phyloP scores from a whole-genome alignment of 2,329 filamentous ascomycete genomes.

The Colletotrichum lentis region DNA sequence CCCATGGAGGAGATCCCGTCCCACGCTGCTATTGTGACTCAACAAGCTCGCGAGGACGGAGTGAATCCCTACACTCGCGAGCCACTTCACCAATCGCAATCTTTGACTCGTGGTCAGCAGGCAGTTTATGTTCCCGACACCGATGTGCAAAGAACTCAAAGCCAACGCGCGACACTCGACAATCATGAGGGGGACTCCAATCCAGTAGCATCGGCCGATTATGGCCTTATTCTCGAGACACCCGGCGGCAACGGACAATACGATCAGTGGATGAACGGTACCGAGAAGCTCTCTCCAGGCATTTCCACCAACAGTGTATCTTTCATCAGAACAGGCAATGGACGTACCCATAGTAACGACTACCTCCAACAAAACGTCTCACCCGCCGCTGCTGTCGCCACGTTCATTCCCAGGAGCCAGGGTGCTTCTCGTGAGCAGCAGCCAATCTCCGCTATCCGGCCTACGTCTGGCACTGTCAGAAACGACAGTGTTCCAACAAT shows the following conservation, averaged over 20 bases:
- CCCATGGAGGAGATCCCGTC: constrained; percentile 60
- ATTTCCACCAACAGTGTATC: background rate
- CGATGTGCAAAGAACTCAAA: constrained; percentile 21
- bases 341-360: background rate
- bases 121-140: constrained; percentile 7
- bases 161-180: constrained; percentile 5
- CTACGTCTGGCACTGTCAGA: constrained; percentile 43
- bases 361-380: background rate
- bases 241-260: constrained; percentile 35
- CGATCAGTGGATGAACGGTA: constrained; percentile 34
- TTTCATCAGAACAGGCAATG: background rate
- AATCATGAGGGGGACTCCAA: background rate
- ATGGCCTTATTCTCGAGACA: constrained; percentile 21
- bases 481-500: constrained; percentile 63
- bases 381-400: background rate
- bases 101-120: constrained; percentile 6
- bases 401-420: background rate
- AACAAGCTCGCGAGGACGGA: constrained; percentile 62
- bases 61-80: constrained; percentile 66
- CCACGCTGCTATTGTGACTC: constrained; percentile 59
- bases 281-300: background rate
- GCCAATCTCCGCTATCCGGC: constrained; percentile 39
- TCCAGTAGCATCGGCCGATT: background rate
- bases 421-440: constrained; percentile 15
- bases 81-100: constrained; percentile 45